These are phyloP conservation scores for Boeremia exigua DNA, from an alignment of 2,329 filamentous ascomycete species.

Conservation along the genomic window DNA sequence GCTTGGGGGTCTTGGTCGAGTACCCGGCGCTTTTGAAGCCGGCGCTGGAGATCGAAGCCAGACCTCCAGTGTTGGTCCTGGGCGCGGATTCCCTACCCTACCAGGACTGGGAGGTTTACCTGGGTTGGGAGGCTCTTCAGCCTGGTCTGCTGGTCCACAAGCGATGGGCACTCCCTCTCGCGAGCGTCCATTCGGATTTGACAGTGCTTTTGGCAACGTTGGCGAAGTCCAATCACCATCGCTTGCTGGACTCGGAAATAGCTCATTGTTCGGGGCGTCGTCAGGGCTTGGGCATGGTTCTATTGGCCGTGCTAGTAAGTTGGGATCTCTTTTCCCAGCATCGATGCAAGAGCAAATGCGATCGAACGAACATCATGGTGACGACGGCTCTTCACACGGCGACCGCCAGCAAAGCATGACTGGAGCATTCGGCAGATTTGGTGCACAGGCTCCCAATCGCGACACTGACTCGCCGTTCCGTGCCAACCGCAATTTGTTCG, in stretches of 20 bases:
- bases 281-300: slow-evolving; percentile 65
- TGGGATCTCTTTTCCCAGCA: slow-evolving; percentile 84
- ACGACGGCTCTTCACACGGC: slow-evolving; percentile 58
- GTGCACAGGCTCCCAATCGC: slow-evolving; percentile 40
- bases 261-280: slow-evolving; percentile 65
- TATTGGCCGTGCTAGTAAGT: slow-evolving; percentile 77
- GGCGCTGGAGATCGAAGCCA: slow-evolving; percentile 89
- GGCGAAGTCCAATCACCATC: slow-evolving; percentile 80
- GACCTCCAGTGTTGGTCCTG: slow-evolving; percentile 82
- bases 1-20: slow-evolving; percentile 59
- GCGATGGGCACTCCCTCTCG: slow-evolving; percentile 76
- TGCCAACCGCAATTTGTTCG: slow-evolving; percentile 46
- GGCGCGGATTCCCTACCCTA: slow-evolving; percentile 71
- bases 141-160: slow-evolving; percentile 70
- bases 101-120: slow-evolving; percentile 65
- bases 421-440: slow-evolving; percentile 71
- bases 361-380: slow-evolving; percentile 57
- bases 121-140: slow-evolving; percentile 64
- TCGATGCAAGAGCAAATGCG: slow-evolving; percentile 94
- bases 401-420: slow-evolving; percentile 57
- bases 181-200: slow-evolving; percentile 61
- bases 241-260: slow-evolving; percentile 69
- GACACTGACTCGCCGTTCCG: slow-evolving; percentile 52
- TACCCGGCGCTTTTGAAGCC: slow-evolving; percentile 52
- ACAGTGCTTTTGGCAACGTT: slow-evolving; percentile 72